Evolutionary conservation across 345 rosid genomes (phyloP).

Genomic region (Eucalyptus marginata): DNA sequence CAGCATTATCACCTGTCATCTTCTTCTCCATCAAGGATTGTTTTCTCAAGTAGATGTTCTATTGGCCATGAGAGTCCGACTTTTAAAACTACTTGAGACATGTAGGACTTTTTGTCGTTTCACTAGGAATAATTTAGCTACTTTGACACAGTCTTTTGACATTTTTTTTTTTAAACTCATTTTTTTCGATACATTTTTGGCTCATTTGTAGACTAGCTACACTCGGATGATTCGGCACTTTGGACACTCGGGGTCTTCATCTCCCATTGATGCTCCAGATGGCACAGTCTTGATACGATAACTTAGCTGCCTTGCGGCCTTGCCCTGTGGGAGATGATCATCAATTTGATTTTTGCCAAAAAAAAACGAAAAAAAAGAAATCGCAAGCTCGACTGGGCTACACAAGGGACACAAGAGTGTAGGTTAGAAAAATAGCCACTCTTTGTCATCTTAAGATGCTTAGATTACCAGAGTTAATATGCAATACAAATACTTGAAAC

Average conservation of each 20-base stretch:
- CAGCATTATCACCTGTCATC: no score
- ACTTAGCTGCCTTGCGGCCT: neutral
- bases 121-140: neutral
- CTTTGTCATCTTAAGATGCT: neutral
- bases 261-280: neutral
- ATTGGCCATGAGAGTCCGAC: neutral
- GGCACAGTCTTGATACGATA: neutral
- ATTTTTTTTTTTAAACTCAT: no score
- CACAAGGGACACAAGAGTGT: neutral
- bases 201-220: neutral
- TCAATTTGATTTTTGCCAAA: no score
- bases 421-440: neutral
- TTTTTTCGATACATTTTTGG: neutral
- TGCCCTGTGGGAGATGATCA: neutral
- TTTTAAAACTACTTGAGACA: neutral
- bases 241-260: neutral
- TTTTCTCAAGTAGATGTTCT: neutral
- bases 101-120: neutral
- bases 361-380: no score
- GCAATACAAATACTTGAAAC: neutral
- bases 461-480: neutral
- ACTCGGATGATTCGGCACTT: neutral
- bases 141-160: neutral
- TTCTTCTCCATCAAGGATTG: neutral
- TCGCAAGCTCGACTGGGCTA: neutral